Evolutionary conservation across 1,284 basidiomycete species (phyloP).

Genomic region (Polyporus tsugae): DNA sequence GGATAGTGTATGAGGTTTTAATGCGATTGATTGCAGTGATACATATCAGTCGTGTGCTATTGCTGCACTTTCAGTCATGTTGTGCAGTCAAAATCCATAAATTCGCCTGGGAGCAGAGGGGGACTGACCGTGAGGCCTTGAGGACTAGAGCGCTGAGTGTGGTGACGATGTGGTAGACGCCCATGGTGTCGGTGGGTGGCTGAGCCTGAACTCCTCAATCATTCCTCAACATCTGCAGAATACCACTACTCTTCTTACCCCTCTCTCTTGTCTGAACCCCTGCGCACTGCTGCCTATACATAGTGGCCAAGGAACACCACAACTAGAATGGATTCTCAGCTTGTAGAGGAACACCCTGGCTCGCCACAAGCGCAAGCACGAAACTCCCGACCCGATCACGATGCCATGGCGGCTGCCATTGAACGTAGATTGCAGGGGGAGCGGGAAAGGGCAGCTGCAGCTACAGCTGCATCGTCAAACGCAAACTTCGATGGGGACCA

Average conservation of each 20-base stretch:
- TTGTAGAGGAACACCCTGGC: background rate
- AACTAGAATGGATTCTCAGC: conserved; percentile 15
- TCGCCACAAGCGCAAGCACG: conserved; percentile 3
- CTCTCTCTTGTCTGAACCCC: conserved; percentile 2
- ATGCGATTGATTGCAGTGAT: background rate
- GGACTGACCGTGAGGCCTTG: background rate
- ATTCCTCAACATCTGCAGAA: background rate
- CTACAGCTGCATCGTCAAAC: conserved; percentile 24
- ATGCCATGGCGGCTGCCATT: conserved; percentile 33
- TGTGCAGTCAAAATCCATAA: background rate
- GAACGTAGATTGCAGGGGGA: conserved; percentile 34
- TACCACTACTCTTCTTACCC: conserved; percentile 7
- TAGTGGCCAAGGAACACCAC: background rate
- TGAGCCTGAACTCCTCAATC: background rate
- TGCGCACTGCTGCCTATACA: background rate
- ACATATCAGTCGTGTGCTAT: background rate
- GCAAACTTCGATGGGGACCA: conserved; percentile 61
- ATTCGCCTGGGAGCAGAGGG: background rate
- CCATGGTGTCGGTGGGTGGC: background rate
- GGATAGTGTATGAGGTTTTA: background rate
- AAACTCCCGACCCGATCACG: conserved; percentile 30
- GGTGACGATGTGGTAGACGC: background rate
- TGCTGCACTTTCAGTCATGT: background rate
- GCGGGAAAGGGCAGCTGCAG: conserved; percentile 26
- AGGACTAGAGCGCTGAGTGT: background rate